A percentile compares a stretch with the other conserved stretches of the same genome.
Conservation (phyloP, 495 filamentous ascomycete species). For the Aspergillus campestris region DNA sequence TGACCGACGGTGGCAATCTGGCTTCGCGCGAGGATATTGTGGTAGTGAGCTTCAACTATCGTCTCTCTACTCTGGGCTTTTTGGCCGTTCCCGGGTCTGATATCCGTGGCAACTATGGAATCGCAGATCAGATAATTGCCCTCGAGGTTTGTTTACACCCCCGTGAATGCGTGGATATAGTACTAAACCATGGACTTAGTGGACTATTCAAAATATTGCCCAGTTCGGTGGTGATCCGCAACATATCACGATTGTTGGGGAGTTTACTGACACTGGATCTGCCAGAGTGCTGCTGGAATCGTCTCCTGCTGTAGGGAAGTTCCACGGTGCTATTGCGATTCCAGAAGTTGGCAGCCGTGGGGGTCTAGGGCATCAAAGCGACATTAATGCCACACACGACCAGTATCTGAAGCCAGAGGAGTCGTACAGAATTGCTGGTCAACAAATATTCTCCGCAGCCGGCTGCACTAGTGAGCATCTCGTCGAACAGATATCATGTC, state of each 20-base stretch:
- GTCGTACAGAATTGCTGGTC: conserved; percentile 27
- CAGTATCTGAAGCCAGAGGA: conserved; percentile 29
- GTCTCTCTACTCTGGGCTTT: conserved; percentile 30
- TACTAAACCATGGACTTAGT: no score
- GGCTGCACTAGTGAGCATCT: conserved; percentile 26
- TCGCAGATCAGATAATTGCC: conserved; percentile 27
- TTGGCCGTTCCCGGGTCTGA: conserved; percentile 18
- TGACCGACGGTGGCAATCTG: conserved; percentile 28
- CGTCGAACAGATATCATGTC: conserved; percentile 28
- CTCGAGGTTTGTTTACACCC: conserved; percentile 20
- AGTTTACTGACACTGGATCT: no score
- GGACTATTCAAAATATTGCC: no score
- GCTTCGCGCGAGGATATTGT: conserved; percentile 35
- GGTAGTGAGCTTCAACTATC: conserved; percentile 32
- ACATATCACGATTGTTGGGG: no score
- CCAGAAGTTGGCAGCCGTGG: conserved; percentile 33
- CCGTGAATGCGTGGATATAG: no score
- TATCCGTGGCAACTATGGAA: conserved; percentile 24
- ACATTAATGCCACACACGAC: conserved; percentile 33
- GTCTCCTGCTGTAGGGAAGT: conserved; percentile 26
- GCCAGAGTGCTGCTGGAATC: conserved; percentile 7
- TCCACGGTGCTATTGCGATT: conserved; percentile 32
- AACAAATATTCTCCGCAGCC: conserved; percentile 25
- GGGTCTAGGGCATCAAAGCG: conserved; percentile 21
- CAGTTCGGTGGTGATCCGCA: no score